Percentiles rank a stretch among this genome's conserved stretches.
Conservation (phyloP, 768 basidiomycete genomes). For the Rhodotorula diobovata region DNA sequence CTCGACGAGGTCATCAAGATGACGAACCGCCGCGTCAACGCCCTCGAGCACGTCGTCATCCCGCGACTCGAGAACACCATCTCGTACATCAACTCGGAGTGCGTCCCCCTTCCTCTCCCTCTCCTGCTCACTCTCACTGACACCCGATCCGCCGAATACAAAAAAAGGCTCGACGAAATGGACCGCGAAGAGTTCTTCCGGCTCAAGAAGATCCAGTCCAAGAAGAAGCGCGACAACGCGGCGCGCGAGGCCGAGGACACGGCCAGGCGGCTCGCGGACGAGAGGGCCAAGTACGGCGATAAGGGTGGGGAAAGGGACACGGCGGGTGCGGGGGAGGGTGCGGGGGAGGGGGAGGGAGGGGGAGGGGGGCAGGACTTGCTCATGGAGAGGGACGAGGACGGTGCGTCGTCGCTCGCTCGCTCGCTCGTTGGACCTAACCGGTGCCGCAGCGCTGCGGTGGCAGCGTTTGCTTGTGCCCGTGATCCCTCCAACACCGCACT, state of each 20-base stretch:
- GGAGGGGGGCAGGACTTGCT: conserved; percentile 7
- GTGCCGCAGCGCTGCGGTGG: too few species aligned
- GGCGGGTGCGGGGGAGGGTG: conserved; percentile 46
- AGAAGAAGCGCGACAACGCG: conserved; percentile 42
- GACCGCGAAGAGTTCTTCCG: conserved; percentile 65
- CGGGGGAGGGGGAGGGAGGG: neutral
- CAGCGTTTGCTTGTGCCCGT: too few species aligned
- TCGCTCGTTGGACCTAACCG: neutral
- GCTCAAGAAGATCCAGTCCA: conserved; percentile 42
- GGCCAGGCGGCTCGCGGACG: conserved; percentile 34
- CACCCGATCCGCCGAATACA: neutral
- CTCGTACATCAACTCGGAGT: conserved; percentile 91
- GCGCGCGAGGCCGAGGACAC: conserved; percentile 38
- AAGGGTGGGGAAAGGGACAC: too few species aligned
- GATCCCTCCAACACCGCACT: too few species aligned
- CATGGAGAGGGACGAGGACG: conserved; percentile 36
- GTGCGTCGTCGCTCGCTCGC: conserved; percentile 2
- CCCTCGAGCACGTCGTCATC: conserved; percentile 95
- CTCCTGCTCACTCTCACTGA: neutral
- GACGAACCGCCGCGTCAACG: conserved; percentile 98
- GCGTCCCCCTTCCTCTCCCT: neutral
- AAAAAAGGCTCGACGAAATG: conserved; percentile 76
- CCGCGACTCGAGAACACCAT: conserved; percentile 94
- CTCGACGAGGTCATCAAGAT: conserved; percentile 98
- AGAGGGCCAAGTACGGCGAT: conserved; percentile 47